Conservation (phyloP, 768 basidiomycete genomes). For the Daedalea quercina region DNA sequence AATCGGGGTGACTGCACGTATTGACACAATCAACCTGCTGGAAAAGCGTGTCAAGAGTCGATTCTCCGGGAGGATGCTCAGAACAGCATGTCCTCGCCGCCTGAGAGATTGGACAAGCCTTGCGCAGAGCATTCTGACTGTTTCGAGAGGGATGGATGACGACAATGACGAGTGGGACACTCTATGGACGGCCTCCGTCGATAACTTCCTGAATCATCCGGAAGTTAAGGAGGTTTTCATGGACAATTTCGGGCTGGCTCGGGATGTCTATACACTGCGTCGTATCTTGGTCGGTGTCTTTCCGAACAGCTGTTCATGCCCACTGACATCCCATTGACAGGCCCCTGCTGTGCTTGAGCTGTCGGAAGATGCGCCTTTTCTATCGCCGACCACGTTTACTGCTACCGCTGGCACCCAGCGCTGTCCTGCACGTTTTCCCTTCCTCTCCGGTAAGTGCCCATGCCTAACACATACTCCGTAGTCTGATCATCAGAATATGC, state of each 20-base stretch:
- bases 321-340: conserved; percentile 30
- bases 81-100: conserved; percentile 56
- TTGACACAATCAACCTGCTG: conserved; percentile 82
- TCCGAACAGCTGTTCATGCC: background rate
- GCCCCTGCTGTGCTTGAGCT: conserved; percentile 38
- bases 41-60: conserved; percentile 98
- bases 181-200: conserved; percentile 53
- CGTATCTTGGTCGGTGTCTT: conserved; percentile 50
- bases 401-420: conserved; percentile 46
- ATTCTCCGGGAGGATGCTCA: conserved; percentile 87
- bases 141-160: conserved; percentile 18
- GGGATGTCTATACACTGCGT: conserved; percentile 51
- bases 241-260: conserved; percentile 56
- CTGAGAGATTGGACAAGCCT: conserved; percentile 44
- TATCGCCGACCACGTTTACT: conserved; percentile 37
- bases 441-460: conserved; percentile 42
- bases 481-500: conserved; percentile 2
- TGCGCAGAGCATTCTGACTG: conserved; percentile 39
- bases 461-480: background rate
- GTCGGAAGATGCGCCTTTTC: conserved; percentile 46
- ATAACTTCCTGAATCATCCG: conserved; percentile 47
- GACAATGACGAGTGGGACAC: conserved; percentile 47
- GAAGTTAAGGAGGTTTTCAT: conserved; percentile 38
- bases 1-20: conserved; percentile 78
- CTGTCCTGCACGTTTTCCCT: conserved; percentile 43